A percentile compares a stretch with the other conserved stretches of the same genome.
Evolutionary conservation across 768 basidiomycete genomes (phyloP).

Genomic region (Galerina marginata): DNA sequence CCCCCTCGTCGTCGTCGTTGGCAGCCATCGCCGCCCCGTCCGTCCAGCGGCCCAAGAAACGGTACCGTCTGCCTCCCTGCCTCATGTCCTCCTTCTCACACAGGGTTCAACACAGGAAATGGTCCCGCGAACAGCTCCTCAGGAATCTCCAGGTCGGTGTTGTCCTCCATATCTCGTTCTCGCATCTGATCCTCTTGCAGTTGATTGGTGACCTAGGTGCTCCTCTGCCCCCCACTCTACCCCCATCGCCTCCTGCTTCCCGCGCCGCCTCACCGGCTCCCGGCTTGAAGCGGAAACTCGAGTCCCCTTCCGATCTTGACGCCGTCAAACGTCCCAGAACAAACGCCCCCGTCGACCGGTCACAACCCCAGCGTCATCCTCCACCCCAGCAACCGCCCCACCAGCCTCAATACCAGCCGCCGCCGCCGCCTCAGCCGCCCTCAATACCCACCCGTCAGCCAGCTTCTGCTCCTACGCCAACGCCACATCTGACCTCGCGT

Average conservation of each 20-base stretch:
- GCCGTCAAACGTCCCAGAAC: slow-evolving; percentile 53
- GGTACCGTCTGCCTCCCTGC: slow-evolving; percentile 32
- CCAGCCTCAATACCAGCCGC: slow-evolving; percentile 16
- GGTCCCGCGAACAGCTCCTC: slow-evolving; percentile 55
- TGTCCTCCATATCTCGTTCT: slow-evolving; percentile 5
- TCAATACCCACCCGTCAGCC: slow-evolving; percentile 32
- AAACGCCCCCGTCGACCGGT: slow-evolving; percentile 34
- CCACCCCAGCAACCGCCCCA: slow-evolving; percentile 32
- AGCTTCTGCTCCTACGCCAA: slow-evolving; percentile 9
- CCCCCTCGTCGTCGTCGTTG: slow-evolving; percentile 24
- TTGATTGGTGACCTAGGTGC: slow-evolving; percentile 46
- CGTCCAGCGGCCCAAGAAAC: slow-evolving; percentile 37
- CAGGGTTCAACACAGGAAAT: slow-evolving; percentile 43
- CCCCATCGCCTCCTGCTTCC: slow-evolving; percentile 57
- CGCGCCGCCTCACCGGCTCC: slow-evolving; percentile 53
- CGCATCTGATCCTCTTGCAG: slow-evolving; percentile 31
- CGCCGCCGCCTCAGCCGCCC: slow-evolving; percentile 30
- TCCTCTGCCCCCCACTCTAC: slow-evolving; percentile 51
- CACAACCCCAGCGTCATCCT: slow-evolving; percentile 30
- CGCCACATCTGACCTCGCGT: slow-evolving; percentile 32
- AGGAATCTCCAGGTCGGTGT: slow-evolving; percentile 49
- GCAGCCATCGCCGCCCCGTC: slow-evolving; percentile 19
- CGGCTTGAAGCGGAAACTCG: slow-evolving; percentile 54
- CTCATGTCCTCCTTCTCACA: slow-evolving; percentile 25
- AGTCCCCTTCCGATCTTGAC: slow-evolving; percentile 43